Conservation (phyloP, 148 eudicot genomes). For the Rhododendron griersonianum region DNA sequence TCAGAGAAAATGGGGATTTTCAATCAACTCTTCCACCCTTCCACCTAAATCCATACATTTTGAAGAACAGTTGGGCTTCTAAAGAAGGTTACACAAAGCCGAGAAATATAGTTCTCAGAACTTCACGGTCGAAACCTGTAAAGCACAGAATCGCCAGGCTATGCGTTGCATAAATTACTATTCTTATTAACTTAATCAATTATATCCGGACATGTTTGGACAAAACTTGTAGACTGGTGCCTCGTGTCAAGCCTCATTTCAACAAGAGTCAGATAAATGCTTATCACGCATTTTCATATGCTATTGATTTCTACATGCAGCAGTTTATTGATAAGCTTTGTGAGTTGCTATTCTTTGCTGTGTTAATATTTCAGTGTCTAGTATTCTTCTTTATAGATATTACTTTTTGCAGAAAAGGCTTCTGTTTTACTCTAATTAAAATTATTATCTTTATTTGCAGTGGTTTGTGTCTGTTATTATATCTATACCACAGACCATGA, state of each 20-base stretch:
- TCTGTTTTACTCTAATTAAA: not conserved
- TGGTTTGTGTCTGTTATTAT: not conserved
- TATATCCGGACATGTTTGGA: not conserved
- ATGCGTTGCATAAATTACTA: not conserved
- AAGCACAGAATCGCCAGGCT: not conserved
- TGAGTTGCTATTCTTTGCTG: not conserved
- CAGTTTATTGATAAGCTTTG: not conserved
- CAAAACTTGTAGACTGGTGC: not conserved
- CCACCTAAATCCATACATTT: not conserved
- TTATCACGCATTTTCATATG: not conserved
- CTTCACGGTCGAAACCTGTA: not conserved
- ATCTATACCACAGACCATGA: not conserved
- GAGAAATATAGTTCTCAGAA: not conserved
- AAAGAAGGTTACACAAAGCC: not conserved
- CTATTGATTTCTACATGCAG: not conserved
- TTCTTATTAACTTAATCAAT: not conserved
- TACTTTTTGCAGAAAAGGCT: not conserved
- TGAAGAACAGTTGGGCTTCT: not conserved
- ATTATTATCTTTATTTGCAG: not conserved
- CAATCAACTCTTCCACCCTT: not conserved
- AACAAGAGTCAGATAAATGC: not conserved
- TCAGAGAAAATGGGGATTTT: not conserved
- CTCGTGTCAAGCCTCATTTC: not conserved
- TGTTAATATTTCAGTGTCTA: not conserved
- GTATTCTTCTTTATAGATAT: not conserved